These are phyloP conservation scores for Arachnopeziza araneosa DNA, from an alignment of 2,329 filamentous ascomycete genomes.

Conservation along the genomic window DNA sequence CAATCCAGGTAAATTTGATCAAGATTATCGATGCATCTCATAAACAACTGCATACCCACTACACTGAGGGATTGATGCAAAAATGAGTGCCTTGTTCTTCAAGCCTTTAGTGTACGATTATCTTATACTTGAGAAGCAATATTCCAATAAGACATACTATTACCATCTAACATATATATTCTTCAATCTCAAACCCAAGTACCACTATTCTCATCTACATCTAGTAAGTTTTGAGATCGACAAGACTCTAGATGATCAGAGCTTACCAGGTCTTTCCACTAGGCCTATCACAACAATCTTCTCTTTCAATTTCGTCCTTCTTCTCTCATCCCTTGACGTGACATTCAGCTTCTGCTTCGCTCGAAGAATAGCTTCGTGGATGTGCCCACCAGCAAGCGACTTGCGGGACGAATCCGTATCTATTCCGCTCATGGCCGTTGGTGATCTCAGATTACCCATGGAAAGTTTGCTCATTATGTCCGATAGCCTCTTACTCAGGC, in stretches of 20 bases:
- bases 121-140: no score
- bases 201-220: background rate
- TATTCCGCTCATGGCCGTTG: no score
- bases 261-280: background rate
- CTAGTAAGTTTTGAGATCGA: background rate
- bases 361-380: background rate
- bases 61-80: no score
- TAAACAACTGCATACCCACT: no score
- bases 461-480: background rate
- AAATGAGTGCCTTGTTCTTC: no score
- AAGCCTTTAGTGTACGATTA: no score
- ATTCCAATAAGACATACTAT: no score
- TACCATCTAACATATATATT: no score
- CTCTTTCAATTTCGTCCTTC: background rate
- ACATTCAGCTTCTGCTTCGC: background rate
- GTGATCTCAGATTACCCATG: background rate
- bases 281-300: background rate
- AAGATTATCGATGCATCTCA: no score
- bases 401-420: background rate
- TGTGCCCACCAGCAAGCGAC: background rate
- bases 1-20: no score
- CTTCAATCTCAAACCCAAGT: background rate
- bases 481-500: background rate
- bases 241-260: background rate
- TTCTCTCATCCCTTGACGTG: background rate